phyloP scores from a whole-genome alignment of 1,284 basidiomycete genomes.

The Apiotrichum laibachii region DNA sequence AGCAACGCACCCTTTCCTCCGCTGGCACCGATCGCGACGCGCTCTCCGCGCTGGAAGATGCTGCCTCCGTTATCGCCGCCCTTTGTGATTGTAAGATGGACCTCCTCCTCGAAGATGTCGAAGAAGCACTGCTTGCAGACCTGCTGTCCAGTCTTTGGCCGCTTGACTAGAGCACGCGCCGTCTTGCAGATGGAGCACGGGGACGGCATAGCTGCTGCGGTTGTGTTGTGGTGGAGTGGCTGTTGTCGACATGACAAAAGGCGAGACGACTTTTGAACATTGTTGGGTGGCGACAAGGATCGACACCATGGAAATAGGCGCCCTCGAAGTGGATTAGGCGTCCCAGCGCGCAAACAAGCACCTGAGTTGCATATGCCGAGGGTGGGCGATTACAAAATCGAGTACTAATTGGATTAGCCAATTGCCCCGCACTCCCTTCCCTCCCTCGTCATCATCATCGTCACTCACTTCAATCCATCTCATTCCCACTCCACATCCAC shows the following conservation, averaged over 20 bases:
- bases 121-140: constrained; percentile 96
- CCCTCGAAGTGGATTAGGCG: no score
- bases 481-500: no score
- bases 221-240: neutral
- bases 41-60: constrained; percentile 87
- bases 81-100: constrained; percentile 82
- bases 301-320: no score
- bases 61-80: constrained; percentile 57
- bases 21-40: constrained; percentile 94
- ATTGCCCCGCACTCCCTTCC: no score
- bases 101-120: constrained; percentile 95
- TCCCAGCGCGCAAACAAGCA: no score
- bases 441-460: no score
- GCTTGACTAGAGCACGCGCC: constrained; percentile 79
- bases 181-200: constrained; percentile 63
- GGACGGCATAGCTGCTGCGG: constrained; percentile 40
- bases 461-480: no score
- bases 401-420: no score
- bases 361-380: no score
- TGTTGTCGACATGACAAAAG: neutral
- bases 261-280: no score
- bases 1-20: constrained; percentile 81
- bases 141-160: constrained; percentile 95
- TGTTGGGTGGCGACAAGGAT: no score
- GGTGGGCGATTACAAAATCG: no score